Base-by-base conservation (phyloP, 805 yeast species). In the Debaryomyces tyrocola region DNA sequence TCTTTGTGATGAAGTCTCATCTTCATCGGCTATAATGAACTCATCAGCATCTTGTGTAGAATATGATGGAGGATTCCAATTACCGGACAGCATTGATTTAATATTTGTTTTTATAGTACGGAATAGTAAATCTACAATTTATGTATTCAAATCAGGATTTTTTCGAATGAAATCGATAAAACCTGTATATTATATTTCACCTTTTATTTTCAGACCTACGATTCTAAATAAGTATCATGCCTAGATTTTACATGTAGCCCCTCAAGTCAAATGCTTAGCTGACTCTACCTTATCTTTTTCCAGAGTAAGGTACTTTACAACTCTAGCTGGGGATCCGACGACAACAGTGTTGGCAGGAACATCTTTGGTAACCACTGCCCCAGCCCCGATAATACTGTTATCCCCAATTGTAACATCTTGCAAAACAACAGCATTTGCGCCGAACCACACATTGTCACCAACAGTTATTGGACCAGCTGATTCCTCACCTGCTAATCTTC, bases 391-490 rank as follows among this genome's bases (percentile, higher is more conserved):
- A 1, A 82, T 80, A 4, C 75, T 73, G 8, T 79, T 77, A 41
- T 80, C 78, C 11, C 90, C 91, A 38, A 85, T 73, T 1, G 76
- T 79, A 9, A 83, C 84, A 7, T 90, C 91, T 2, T 87, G 86
- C 42, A 84, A 62, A 7, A 86, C 73, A 1, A 69, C 66, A 12
- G 67, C 80, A 35, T 73, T 70, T 1, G 83, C 71, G 12, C 87
- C 88, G 35, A 85, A 66, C 92, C 91, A 85, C 7, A 83, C 87
- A 50, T 79, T 77, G 58, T 81, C 74, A 2, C 85, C 89, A 31
- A 86, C 80, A 2, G 59, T 67, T 27, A 86, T 75, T 5, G 86
- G 84, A 33, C 62, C 56, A 0, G 85, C 83, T 53, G 66, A 77
- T 57, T 85, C 91, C 3, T 66, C 64, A 1, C 74, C 79, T 1